A percentile compares a stretch with the other conserved stretches of the same genome.
phyloP scores from a whole-genome alignment of 805 yeast species.

The Yamadazyma nakazawae region DNA sequence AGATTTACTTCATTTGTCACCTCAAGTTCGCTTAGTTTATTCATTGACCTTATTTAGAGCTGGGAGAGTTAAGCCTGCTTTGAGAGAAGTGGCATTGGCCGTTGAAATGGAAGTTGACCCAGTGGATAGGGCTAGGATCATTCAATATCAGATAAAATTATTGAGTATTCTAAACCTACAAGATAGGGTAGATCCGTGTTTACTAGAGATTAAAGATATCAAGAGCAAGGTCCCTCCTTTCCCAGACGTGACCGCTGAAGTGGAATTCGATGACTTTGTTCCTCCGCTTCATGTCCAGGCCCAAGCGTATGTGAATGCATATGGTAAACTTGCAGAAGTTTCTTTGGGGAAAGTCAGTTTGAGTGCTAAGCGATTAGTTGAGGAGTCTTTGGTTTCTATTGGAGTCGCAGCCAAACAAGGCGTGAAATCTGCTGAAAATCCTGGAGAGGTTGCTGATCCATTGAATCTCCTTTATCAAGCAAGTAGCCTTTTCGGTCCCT shows the following conservation, averaged over 20 bases:
- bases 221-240: neutral
- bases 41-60: constrained; percentile 20
- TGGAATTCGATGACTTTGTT: neutral
- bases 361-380: constrained; percentile 5
- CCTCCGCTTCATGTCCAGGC: constrained; percentile 24
- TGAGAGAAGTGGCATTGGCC: constrained; percentile 24
- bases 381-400: neutral
- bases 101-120: constrained; percentile 20
- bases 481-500: constrained; percentile 5
- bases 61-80: constrained; percentile 22
- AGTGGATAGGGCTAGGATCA: constrained; percentile 13
- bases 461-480: constrained; percentile 4
- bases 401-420: neutral
- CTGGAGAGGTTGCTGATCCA: constrained; percentile 1
- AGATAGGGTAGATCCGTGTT: neutral
- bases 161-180: constrained; percentile 13
- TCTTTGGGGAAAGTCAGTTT: constrained; percentile 21
- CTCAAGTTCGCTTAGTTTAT: constrained; percentile 14
- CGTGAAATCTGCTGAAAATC: neutral
- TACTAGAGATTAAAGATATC: neutral
- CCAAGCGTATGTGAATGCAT: constrained; percentile 11
- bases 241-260: neutral
- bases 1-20: constrained; percentile 9
- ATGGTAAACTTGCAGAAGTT: constrained; percentile 15
- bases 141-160: constrained; percentile 14